A percentile compares a stretch with the other conserved stretches of the same genome.
phyloP scores from a whole-genome alignment of 495 filamentous ascomycete genomes.

The Massariosphaeria phaeospora region DNA sequence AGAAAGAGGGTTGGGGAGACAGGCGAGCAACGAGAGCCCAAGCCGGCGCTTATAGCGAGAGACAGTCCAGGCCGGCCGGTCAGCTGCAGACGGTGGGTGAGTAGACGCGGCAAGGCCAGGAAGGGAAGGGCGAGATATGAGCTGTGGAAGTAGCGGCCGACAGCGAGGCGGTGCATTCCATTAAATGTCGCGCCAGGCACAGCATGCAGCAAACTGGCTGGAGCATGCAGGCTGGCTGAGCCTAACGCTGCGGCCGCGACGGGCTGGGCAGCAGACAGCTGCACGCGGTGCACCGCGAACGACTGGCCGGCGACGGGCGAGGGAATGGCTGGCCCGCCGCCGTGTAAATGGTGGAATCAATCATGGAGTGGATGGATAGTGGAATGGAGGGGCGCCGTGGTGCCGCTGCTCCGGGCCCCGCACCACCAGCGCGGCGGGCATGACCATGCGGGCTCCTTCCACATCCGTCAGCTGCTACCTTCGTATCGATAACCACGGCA shows the following conservation, averaged over 20 bases:
- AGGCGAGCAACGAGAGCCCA: background rate
- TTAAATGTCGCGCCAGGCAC: conserved; percentile 19
- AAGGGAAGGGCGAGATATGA: background rate
- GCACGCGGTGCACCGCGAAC: too few species aligned
- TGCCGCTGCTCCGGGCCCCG: conserved; percentile 6
- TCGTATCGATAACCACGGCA: background rate
- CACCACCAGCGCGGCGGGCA: background rate
- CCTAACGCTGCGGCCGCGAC: background rate
- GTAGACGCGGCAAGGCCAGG: too few species aligned
- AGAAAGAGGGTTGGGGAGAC: background rate
- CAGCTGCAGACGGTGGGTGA: too few species aligned
- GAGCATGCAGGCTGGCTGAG: background rate
- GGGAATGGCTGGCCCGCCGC: background rate
- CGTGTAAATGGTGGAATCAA: background rate
- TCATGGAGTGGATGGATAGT: background rate
- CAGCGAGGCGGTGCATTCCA: background rate
- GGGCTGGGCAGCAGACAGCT: too few species aligned
- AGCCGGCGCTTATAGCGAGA: too few species aligned
- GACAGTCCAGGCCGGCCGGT: too few species aligned
- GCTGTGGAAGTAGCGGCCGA: background rate
- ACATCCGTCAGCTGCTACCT: background rate
- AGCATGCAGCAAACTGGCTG: background rate
- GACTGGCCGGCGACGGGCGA: background rate
- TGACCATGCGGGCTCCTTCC: background rate
- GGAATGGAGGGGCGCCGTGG: background rate